phyloP scores from a whole-genome alignment of 1,284 basidiomycete species.

The Tilletia horrida region DNA sequence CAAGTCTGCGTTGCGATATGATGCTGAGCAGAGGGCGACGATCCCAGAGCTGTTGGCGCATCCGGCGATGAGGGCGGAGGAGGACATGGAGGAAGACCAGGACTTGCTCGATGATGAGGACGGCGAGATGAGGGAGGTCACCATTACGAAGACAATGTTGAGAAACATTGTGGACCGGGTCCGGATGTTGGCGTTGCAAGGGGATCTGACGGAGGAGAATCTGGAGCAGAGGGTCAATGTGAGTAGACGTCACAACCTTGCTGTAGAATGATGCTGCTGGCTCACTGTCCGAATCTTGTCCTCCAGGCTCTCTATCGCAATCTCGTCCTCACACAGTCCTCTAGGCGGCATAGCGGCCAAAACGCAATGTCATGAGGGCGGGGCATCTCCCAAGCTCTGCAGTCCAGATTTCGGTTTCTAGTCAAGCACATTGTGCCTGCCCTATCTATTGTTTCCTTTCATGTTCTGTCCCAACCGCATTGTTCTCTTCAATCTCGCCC shows the following conservation, averaged over 20 bases:
- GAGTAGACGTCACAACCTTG: not conserved
- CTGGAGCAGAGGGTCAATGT: slow-evolving; percentile 40
- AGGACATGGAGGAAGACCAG: slow-evolving; percentile 21
- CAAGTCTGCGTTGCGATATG: slow-evolving; percentile 69
- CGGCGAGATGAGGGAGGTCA: slow-evolving; percentile 31
- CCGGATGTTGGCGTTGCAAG: slow-evolving; percentile 32
- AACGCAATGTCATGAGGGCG: not conserved
- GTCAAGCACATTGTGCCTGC: too few relatives aligned
- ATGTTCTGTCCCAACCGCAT: too few relatives aligned
- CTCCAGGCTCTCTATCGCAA: slow-evolving; percentile 5
- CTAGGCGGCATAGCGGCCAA: not conserved
- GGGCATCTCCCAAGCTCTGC: too few relatives aligned
- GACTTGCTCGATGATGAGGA: slow-evolving; percentile 20
- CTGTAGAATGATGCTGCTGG: not conserved
- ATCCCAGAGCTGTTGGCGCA: slow-evolving; percentile 65
- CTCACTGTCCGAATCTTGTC: not conserved
- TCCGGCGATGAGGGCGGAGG: slow-evolving; percentile 53
- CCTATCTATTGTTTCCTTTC: too few relatives aligned
- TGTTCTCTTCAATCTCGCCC: too few relatives aligned
- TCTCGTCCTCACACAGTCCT: not conserved
- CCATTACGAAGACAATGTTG: slow-evolving; percentile 33
- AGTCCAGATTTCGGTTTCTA: too few relatives aligned
- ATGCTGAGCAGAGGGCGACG: slow-evolving; percentile 72
- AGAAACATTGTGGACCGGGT: slow-evolving; percentile 41
- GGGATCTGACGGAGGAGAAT: slow-evolving; percentile 44